These are phyloP conservation scores for Leptographium lundbergii DNA, from an alignment of 2,329 filamentous ascomycete species.

Conservation along the genomic window DNA sequence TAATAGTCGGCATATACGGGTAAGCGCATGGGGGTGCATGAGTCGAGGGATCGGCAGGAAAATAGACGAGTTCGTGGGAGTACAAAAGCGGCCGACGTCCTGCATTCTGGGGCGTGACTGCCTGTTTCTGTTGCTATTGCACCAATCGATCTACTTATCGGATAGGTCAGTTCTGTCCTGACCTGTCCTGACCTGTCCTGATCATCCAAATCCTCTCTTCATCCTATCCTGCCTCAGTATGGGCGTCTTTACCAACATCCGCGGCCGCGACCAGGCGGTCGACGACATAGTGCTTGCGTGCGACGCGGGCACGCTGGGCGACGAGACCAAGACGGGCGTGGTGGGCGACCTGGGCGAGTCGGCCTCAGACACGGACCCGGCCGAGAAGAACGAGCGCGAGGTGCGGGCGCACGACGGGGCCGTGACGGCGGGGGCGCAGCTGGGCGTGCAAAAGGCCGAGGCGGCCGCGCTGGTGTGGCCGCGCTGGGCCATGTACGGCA, in stretches of 20 bases:
- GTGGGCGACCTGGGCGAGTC: too few relatives aligned
- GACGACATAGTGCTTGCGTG: background rate
- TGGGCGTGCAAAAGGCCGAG: constrained; percentile 35
- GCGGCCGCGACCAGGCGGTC: background rate
- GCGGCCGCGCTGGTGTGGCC: constrained; percentile 33
- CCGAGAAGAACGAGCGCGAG: constrained; percentile 9
- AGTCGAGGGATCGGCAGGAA: background rate
- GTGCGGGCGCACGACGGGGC: constrained; percentile 4
- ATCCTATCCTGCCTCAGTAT: background rate
- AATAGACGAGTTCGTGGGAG: too few relatives aligned
- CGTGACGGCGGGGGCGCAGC: constrained; percentile 20
- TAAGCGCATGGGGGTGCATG: background rate
- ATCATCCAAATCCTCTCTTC: too few relatives aligned
- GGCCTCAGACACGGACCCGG: background rate
- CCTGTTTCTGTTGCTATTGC: too few relatives aligned
- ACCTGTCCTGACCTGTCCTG: too few relatives aligned
- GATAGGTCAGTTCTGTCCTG: too few relatives aligned
- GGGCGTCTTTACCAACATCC: background rate
- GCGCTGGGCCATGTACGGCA: constrained; percentile 22
- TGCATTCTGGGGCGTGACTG: too few relatives aligned
- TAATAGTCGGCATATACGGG: background rate
- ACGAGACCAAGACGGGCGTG: background rate
- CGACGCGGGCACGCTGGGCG: background rate
- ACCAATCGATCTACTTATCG: too few relatives aligned
- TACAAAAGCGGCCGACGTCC: too few relatives aligned